Evolutionary conservation across 176 grass and related monocot species (phyloP), one percentile per base, ranked within the genome.

Genomic region (Zizania latifolia): DNA sequence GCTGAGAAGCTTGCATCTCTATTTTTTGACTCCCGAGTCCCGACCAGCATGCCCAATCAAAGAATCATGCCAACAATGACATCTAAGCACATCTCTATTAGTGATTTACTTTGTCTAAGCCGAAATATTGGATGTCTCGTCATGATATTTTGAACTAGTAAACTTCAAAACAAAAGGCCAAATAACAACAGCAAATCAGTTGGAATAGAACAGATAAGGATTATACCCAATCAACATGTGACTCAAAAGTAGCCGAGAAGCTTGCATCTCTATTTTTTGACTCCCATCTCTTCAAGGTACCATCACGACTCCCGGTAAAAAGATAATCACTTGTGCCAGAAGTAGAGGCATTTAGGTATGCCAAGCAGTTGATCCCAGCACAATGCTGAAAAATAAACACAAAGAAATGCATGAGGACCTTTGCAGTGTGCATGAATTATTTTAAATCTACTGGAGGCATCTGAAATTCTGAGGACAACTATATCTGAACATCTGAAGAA

Each of bases 211-310:
- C 7, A 60, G 14, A 74, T 29, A 54, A 83, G 70, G 48, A 50
- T 57, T 6, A 43, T 92, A 99, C 95, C 95, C 95, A 99, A 45
- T 99, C 95, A 86, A 99, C 89, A 88, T 99, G 95, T 22, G 95
- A 99, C 71, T 99, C 95, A 82, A 99, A 99, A 59, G 95, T 94
- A 77, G 78, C 86, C 27, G 89, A 99, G 79, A 89, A 99, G 36
- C 65, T 92, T 68, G 86, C 67, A 29, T 66, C 87, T 40, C 74
- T 65, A 57, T 94, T 78, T 58, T 78, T 85, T 58, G 90, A 66
- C 78, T 81, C 84, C 95, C 95, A 98, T 88, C 91, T 90, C 78
- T 98, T 98, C 86, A 98, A 79, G 41, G 91, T 98, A 68, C 95
- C 95, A 86, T 98, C 95, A 51, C 89, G 83, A 73, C 91, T 98